Conservation (phyloP, 306 rosid genomes). For the Rosa lucieae region DNA sequence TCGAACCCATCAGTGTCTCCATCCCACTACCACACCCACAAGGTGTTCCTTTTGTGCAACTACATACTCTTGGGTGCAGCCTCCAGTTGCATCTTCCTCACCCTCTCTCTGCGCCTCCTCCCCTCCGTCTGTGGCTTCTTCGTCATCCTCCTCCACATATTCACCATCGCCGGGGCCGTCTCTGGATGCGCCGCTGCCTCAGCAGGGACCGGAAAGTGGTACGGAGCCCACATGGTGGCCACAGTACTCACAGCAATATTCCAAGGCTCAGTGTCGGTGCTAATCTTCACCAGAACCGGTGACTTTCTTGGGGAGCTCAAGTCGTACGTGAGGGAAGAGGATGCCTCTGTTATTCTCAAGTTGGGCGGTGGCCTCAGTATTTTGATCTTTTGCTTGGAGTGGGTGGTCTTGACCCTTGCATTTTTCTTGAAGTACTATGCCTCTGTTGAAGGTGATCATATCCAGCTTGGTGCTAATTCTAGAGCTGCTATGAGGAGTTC, state of each 20-base stretch:
- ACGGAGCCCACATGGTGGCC: conserved; percentile 80
- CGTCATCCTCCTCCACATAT: conserved; percentile 73
- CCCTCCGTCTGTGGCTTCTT: conserved; percentile 83
- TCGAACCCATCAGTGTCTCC: conserved; percentile 1
- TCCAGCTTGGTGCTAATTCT: conserved; percentile 14
- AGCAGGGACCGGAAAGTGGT: conserved; percentile 52
- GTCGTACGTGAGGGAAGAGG: conserved; percentile 82
- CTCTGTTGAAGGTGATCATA: conserved; percentile 39
- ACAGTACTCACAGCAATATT: conserved; percentile 77
- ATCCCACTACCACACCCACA: conserved; percentile 64
- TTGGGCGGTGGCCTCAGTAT: conserved; percentile 70
- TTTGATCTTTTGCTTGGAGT: conserved; percentile 77
- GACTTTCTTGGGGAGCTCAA: conserved; percentile 63
- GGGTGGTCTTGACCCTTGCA: conserved; percentile 78
- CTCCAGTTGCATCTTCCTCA: conserved; percentile 90
- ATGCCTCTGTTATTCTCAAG: conserved; percentile 70
- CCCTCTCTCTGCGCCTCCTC: conserved; percentile 77
- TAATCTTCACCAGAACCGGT: conserved; percentile 59
- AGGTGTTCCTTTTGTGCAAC: conserved; percentile 80
- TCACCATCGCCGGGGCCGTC: conserved; percentile 71
- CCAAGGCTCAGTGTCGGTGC: conserved; percentile 77
- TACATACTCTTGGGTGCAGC: conserved; percentile 87
- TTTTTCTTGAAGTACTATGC: conserved; percentile 79
- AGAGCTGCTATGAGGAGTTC: conserved; percentile 45
- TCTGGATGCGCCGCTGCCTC: conserved; percentile 73